These are phyloP conservation scores for Beta lomatogona DNA, from an alignment of 179 eudicot species.

Conservation along the genomic window DNA sequence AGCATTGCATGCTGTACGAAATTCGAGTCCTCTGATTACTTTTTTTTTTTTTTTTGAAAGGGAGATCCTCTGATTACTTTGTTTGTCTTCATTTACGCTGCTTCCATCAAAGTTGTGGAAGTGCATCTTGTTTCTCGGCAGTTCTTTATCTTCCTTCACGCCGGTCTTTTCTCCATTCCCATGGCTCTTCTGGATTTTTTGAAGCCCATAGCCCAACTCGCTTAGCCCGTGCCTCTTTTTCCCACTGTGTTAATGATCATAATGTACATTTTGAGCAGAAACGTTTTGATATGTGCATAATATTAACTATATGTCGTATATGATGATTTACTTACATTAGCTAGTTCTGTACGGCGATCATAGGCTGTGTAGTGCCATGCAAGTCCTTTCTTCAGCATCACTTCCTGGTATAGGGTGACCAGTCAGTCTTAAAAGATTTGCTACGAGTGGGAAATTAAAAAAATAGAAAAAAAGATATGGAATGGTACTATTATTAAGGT, in stretches of 20 bases:
- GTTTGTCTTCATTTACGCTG: constrained; percentile 12
- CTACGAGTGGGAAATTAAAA: background rate
- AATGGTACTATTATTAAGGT: background rate
- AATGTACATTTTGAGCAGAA: constrained; percentile 14
- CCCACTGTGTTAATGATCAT: constrained; percentile 61
- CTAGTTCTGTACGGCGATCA: constrained; percentile 71
- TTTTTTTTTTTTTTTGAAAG: constrained; percentile 13
- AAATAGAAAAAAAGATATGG: background rate
- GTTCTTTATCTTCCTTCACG: constrained; percentile 30
- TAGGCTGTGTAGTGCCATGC: constrained; percentile 96
- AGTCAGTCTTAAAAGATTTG: background rate
- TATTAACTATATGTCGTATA: background rate
- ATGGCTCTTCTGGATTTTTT: constrained; percentile 15
- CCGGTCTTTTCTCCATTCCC: constrained; percentile 17
- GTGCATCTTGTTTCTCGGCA: constrained; percentile 4
- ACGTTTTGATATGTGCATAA: background rate
- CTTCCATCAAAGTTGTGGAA: background rate
- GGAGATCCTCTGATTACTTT: background rate
- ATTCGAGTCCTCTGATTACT: background rate
- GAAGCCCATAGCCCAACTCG: constrained; percentile 20
- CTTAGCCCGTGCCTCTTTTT: constrained; percentile 27
- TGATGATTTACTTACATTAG: constrained; percentile 44
- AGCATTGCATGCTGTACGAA: background rate
- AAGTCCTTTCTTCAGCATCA: constrained; percentile 89
- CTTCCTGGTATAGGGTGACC: constrained; percentile 48